Evolutionary conservation across 306 rosid genomes (phyloP).

Genomic region (Cicer cuneatum): DNA sequence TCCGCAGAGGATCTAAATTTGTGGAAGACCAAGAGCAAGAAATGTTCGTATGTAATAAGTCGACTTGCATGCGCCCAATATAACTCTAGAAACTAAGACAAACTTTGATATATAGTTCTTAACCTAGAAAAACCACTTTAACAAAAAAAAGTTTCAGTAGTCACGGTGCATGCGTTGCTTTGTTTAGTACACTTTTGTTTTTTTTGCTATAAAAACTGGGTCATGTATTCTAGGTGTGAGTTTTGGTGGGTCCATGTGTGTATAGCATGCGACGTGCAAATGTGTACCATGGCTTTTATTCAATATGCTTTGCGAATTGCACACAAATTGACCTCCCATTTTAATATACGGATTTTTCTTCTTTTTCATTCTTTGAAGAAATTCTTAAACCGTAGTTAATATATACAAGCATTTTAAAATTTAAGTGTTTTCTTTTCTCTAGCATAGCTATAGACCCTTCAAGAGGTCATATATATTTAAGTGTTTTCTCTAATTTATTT

Average conservation of each 20-base stretch:
- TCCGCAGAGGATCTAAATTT: too few relatives aligned
- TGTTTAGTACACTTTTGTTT: too few relatives aligned
- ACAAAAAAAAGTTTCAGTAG: too few relatives aligned
- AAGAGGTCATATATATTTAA: neutral
- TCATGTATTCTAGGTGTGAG: neutral
- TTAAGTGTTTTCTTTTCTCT: neutral
- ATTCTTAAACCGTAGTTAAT: neutral
- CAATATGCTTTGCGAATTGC: neutral
- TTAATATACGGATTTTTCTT: neutral
- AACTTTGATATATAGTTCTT: too few relatives aligned
- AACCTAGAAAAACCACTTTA: too few relatives aligned
- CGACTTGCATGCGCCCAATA: too few relatives aligned
- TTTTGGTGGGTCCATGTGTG: conserved; percentile 31
- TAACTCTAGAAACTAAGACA: too few relatives aligned
- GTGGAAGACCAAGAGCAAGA: too few relatives aligned
- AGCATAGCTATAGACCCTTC: neutral
- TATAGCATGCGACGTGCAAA: conserved; percentile 24
- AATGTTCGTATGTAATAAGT: too few relatives aligned
- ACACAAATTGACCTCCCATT: neutral
- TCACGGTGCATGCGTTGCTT: too few relatives aligned
- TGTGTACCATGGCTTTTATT: neutral
- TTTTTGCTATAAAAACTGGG: too few relatives aligned
- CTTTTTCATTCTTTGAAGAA: neutral
- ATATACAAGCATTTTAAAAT: neutral
- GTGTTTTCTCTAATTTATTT: too few relatives aligned